phyloP scores from a whole-genome alignment of 2,329 filamentous ascomycete genomes.

The Diaporthe citrichinensis region DNA sequence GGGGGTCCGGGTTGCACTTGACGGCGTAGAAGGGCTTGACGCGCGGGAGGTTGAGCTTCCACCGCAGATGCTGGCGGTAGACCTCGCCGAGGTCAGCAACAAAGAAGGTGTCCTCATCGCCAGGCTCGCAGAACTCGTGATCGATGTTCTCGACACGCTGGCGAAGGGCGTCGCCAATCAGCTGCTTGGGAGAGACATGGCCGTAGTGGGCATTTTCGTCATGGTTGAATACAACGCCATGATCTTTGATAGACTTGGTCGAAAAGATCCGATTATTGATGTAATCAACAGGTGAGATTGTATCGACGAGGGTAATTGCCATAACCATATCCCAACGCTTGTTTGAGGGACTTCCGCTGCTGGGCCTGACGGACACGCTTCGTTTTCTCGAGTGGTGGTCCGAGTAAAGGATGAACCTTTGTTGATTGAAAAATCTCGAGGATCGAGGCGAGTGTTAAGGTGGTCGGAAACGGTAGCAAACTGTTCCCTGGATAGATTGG shows the following conservation, averaged over 20 bases:
- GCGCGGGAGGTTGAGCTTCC: constrained; percentile 93
- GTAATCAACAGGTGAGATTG: constrained; percentile 65
- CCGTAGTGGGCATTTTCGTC: constrained; percentile 58
- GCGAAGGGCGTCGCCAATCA: constrained; percentile 91
- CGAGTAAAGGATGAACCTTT: constrained; percentile 4
- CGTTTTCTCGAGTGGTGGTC: not conserved
- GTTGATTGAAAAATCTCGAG: constrained; percentile 37
- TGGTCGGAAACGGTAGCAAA: constrained; percentile 94
- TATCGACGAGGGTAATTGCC: constrained; percentile 72
- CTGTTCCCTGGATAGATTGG: constrained; percentile 90
- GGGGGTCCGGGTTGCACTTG: constrained; percentile 97
- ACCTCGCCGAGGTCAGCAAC: constrained; percentile 98
- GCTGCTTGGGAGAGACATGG: constrained; percentile 74
- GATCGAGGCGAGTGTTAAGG: constrained; percentile 78
- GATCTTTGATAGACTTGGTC: constrained; percentile 56
- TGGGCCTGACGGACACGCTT: constrained; percentile 43
- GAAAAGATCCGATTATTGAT: constrained; percentile 63
- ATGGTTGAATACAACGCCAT: constrained; percentile 48
- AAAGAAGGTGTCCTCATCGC: constrained; percentile 98
- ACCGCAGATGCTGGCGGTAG: constrained; percentile 97
- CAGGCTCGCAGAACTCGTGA: constrained; percentile 87
- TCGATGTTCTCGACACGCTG: constrained; percentile 87
- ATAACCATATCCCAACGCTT: constrained; percentile 73
- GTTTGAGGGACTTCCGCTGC: constrained; percentile 46
- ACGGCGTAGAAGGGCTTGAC: constrained; percentile 99